Base-by-base conservation (phyloP, 2,329 filamentous ascomycete species). In the Nothopassalora personata region DNA sequence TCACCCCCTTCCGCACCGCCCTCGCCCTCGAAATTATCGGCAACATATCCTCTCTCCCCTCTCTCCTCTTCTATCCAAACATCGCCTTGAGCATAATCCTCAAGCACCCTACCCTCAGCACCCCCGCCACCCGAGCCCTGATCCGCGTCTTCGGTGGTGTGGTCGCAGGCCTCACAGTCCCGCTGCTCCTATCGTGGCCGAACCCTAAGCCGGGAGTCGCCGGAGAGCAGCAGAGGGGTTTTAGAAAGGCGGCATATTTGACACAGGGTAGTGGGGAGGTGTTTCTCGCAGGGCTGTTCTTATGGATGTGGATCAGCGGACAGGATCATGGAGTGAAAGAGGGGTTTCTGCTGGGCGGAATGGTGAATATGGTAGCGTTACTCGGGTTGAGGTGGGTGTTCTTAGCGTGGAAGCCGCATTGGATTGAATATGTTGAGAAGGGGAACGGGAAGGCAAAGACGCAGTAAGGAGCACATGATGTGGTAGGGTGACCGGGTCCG, bases 21-120 rank as follows among this genome's bases (percentile, higher is more conserved):
- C 31, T 63, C 45, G 48, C 54, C 46, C 11, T 57, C 53, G 59
- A 61, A 54, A 61, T 61, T 27, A 19, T 56, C 53, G 54, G 53
- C 50, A 60, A 63, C 50, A 2, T 62, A 36, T 43, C 31, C 28
- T 57, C 58, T 28, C 18, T 64, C 28, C 59, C 55, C 19, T 61
- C 60, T 18, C 62, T 61, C 18, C 27, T 59, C 28, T 19, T 49
- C 33, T 31, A 46, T 30, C 64, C 62, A 45, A 49, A 55, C 43
- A 54, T 34, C 30, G 62, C 57, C 48, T 57, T 60, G 33, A 39
- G 19, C 56, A 52, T 58, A 34, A 48, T 61, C 23, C 36, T 61
- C 48, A 46, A 43, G 11, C 10, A n/a, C 2, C 30, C 56, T 10
- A 19, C 48, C 15, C 57, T 52, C 46, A 33, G 50, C 10, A 53